Evolutionary conservation across 2,329 filamentous ascomycete species (phyloP).

Genomic region (Aspergillus intermedius): DNA sequence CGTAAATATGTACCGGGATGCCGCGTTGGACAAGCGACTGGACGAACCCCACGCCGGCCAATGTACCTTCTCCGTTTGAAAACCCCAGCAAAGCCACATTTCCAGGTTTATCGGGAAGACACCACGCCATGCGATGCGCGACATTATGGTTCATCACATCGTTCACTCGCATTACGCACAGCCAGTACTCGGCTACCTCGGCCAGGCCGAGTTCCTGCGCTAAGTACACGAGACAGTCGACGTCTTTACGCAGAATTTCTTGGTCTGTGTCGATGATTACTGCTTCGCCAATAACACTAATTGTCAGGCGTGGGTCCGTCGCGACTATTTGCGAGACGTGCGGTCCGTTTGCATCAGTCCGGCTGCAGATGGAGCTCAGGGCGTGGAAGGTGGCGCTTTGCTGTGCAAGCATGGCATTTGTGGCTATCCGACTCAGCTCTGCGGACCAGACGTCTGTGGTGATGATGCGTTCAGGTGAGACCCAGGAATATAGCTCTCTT

Average conservation of each 20-base stretch:
- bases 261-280: neutral
- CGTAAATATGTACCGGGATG: neutral
- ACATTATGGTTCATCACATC: neutral
- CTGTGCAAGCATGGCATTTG: neutral
- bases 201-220: conserved; percentile 11
- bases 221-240: conserved; percentile 12
- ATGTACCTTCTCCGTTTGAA: neutral
- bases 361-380: neutral
- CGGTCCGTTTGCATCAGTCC: neutral
- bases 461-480: conserved; percentile 2
- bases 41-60: neutral
- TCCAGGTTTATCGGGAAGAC: neutral
- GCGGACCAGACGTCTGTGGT: neutral
- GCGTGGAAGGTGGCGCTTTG: neutral
- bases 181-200: conserved; percentile 16
- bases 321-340: neutral
- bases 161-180: conserved; percentile 10
- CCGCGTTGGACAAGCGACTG: neutral
- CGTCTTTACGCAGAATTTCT: conserved; percentile 5
- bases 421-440: neutral
- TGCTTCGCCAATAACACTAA: neutral
- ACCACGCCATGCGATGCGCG: neutral
- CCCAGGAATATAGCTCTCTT: conserved; percentile 12
- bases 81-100: neutral
- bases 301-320: neutral